Percentiles rank a stretch among this genome's conserved stretches.
Conservation (phyloP, 1,284 basidiomycete species). For the Naganishia sp. region DNA sequence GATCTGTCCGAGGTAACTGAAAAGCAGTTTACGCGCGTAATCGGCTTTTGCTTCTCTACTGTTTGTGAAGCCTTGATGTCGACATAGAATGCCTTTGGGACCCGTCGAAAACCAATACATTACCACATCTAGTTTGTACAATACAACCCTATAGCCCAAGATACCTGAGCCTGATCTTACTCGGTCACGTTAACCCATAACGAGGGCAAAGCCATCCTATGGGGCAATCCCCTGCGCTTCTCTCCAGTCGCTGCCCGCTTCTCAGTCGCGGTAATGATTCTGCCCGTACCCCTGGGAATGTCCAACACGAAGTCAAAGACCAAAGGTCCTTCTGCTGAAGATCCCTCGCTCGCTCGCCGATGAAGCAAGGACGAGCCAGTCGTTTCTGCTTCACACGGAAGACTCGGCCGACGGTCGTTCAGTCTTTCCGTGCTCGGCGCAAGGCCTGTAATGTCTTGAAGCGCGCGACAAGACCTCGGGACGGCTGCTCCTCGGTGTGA, state of each 20-base stretch:
- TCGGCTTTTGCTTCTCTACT: too few species aligned
- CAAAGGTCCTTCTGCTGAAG: not conserved
- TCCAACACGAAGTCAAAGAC: not conserved
- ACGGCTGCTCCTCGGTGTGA: not conserved
- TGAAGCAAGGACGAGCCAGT: not conserved
- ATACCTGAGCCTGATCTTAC: too few species aligned
- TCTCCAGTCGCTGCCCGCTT: not conserved
- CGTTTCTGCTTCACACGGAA: not conserved
- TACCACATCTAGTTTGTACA: too few species aligned
- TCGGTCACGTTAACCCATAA: too few species aligned
- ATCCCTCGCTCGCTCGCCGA: not conserved
- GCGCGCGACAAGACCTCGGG: not conserved
- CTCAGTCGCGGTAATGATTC: not conserved
- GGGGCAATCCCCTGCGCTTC: not conserved
- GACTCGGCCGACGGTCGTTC: not conserved
- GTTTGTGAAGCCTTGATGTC: too few species aligned
- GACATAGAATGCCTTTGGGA: too few species aligned
- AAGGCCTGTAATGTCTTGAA: conserved; percentile 2
- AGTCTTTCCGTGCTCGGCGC: not conserved
- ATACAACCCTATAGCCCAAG: too few species aligned
- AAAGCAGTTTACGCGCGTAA: too few species aligned
- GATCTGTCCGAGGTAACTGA: too few species aligned
- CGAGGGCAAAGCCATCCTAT: not conserved
- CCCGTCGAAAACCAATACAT: too few species aligned
- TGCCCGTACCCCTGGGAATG: not conserved